These are phyloP conservation scores for Colletotrichum simmondsii DNA, from an alignment of 2,329 filamentous ascomycete species.

Conservation along the genomic window DNA sequence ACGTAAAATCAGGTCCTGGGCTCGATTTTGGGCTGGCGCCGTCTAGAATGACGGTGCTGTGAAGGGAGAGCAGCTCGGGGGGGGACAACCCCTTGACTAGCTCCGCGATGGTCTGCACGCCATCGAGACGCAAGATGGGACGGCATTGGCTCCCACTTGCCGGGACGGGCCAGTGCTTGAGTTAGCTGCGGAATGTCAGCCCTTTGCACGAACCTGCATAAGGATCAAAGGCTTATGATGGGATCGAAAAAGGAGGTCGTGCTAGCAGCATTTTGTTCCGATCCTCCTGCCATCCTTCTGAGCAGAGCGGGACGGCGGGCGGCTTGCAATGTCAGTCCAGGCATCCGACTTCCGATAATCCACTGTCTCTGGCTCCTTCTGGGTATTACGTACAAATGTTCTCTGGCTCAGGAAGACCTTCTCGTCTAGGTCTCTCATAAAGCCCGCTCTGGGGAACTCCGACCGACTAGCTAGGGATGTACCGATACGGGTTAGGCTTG, in stretches of 20 bases:
- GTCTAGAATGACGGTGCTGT: not conserved
- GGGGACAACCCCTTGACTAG: conserved; percentile 7
- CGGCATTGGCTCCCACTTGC: not conserved
- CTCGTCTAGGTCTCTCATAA: not conserved
- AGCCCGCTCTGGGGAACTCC: not conserved
- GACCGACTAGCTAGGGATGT: not conserved
- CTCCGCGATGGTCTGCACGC: conserved; percentile 10
- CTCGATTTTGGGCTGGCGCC: not conserved
- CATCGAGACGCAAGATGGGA: conserved; percentile 8
- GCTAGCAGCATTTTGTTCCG: not conserved
- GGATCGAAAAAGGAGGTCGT: not conserved
- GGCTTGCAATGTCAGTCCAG: not conserved
- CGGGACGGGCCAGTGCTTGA: conserved; percentile 6
- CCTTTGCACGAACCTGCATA: not conserved
- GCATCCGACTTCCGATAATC: not conserved
- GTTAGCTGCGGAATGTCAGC: not conserved
- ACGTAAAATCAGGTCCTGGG: not conserved
- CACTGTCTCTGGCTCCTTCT: not conserved
- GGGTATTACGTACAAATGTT: not conserved
- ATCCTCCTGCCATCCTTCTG: not conserved
- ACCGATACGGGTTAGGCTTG: not conserved
- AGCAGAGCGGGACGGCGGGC: not conserved
- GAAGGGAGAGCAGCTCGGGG: not conserved
- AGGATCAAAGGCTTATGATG: not conserved
- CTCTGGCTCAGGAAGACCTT: not conserved